phyloP scores from a whole-genome alignment of 148 eudicot genomes.

The Diospyros lotus region DNA sequence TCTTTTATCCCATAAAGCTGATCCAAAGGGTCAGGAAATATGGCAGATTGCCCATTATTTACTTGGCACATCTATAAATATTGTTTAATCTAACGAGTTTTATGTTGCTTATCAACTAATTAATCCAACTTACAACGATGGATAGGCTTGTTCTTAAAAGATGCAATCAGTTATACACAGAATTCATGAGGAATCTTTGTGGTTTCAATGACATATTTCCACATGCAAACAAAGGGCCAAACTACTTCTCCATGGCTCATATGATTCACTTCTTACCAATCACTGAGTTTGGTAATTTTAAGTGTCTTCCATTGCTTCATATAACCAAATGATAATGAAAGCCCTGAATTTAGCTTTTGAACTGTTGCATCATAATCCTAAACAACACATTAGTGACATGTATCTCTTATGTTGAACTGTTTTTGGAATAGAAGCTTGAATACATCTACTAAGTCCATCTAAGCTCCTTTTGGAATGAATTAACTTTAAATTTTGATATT shows the following conservation, averaged over 20 bases:
- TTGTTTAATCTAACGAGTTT: background rate
- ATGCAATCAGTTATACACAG: background rate
- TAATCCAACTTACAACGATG: background rate
- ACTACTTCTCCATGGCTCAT: no score
- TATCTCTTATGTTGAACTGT: no score
- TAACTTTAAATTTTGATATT: no score
- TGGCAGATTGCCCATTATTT: no score
- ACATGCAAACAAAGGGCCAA: background rate
- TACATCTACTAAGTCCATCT: no score
- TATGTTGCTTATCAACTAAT: background rate
- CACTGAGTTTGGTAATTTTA: constrained; percentile 24
- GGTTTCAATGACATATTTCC: constrained; percentile 2
- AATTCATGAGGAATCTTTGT: background rate
- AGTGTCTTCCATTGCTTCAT: constrained; percentile 22
- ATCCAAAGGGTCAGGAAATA: background rate
- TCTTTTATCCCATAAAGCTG: background rate
- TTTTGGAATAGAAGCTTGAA: no score
- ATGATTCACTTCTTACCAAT: background rate
- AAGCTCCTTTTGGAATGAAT: no score
- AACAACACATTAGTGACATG: no score
- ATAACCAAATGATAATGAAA: no score
- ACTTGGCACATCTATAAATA: background rate
- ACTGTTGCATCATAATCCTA: no score
- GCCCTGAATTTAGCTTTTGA: no score
- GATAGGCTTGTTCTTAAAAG: background rate